Conservation (phyloP, 306 rosid species). For the Ziziphus jujuba region DNA sequence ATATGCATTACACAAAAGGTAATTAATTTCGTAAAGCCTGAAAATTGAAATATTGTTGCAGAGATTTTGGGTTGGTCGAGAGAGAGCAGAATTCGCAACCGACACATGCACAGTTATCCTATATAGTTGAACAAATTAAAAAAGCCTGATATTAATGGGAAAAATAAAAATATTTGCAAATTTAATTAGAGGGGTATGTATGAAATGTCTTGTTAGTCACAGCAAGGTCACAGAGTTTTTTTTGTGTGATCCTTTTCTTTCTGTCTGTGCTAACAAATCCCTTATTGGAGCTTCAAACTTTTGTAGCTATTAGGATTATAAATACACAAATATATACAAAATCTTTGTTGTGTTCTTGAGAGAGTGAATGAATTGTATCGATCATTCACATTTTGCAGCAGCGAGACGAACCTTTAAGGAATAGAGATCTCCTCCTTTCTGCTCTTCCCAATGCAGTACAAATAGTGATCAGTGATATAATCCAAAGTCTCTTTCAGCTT, state of each 20-base stretch:
- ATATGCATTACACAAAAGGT: no score
- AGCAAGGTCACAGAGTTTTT: conserved; percentile 11
- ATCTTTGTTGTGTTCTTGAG: conserved; percentile 18
- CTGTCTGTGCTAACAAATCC: conserved; percentile 8
- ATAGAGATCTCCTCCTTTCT: neutral
- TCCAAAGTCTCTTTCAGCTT: conserved; percentile 22
- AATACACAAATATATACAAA: neutral
- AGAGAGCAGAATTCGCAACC: no score
- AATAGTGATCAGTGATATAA: no score
- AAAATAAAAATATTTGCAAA: neutral
- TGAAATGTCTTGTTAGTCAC: conserved; percentile 9
- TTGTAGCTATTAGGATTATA: conserved; percentile 11
- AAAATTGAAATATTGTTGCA: no score
- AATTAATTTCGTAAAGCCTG: no score
- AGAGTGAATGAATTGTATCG: conserved; percentile 19
- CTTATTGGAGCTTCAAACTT: conserved; percentile 6
- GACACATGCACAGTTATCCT: no score
- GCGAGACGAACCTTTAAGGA: neutral
- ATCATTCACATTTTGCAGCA: conserved; percentile 20
- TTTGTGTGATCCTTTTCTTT: neutral
- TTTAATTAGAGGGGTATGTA: neutral
- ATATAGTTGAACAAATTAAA: neutral
- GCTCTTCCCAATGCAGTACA: neutral
- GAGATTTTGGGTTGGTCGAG: no score
- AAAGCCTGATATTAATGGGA: conserved; percentile 14